A percentile compares a stretch with the other conserved stretches of the same genome.
phyloP scores from a whole-genome alignment of 768 basidiomycete species.

The Tricholoma saponaceum region DNA sequence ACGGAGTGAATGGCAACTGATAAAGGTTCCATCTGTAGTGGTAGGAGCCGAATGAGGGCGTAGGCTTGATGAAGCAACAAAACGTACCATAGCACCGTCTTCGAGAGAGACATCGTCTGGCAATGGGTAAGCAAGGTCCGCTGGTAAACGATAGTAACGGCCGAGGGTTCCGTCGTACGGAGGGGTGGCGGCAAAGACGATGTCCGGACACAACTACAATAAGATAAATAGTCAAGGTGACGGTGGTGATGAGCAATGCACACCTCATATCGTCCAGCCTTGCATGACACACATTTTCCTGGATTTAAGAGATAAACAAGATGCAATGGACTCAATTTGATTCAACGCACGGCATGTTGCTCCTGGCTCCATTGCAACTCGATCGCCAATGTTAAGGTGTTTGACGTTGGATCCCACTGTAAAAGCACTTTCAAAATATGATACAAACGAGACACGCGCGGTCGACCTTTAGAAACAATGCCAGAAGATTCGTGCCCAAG shows the following conservation, averaged over 20 bases:
- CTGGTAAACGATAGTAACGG: conserved; percentile 83
- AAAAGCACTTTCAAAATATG: neutral
- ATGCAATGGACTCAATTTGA: neutral
- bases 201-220: conserved; percentile 73
- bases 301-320: conserved; percentile 3
- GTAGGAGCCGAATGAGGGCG: neutral
- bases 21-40: conserved; percentile 81
- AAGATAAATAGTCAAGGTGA: neutral
- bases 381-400: conserved; percentile 74
- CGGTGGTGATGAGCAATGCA: conserved; percentile 7
- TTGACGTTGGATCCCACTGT: conserved; percentile 71
- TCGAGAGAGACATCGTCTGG: conserved; percentile 84
- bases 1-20: conserved; percentile 91
- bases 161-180: conserved; percentile 89
- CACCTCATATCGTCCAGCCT: conserved; percentile 80
- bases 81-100: conserved; percentile 86
- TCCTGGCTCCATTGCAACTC: conserved; percentile 91
- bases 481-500: conserved; percentile 94
- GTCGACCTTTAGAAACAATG: conserved; percentile 59
- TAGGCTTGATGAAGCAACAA: neutral
- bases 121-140: conserved; percentile 79
- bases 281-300: conserved; percentile 77
- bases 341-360: conserved; percentile 62
- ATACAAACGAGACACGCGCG: conserved; percentile 1
- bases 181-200: conserved; percentile 90